Evolutionary conservation across 306 rosid genomes (phyloP).

Genomic region (Quercus berberidifolia): DNA sequence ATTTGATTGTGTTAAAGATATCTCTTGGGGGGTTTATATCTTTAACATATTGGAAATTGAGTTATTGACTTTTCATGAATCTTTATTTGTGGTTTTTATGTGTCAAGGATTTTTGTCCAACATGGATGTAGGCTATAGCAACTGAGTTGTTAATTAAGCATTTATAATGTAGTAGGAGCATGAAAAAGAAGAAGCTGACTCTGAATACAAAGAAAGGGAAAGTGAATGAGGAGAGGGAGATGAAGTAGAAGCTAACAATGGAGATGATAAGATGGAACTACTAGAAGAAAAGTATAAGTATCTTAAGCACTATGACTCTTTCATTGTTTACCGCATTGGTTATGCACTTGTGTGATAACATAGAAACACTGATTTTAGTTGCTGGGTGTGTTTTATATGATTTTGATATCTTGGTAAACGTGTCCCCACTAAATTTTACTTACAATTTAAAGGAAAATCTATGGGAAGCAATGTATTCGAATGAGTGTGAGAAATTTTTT

Average conservation of each 20-base stretch:
- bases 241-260: slow-evolving; percentile 3
- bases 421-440: not conserved
- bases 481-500: no score
- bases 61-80: no score
- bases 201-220: no score
- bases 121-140: no score
- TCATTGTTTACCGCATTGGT: not conserved
- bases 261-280: slow-evolving; percentile 64
- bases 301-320: slow-evolving; percentile 54
- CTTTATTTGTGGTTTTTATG: no score
- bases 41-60: no score
- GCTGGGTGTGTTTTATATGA: slow-evolving; percentile 6
- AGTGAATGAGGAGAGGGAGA: not conserved
- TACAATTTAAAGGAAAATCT: not conserved
- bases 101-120: no score
- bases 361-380: slow-evolving; percentile 2
- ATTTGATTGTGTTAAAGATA: no score
- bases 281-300: slow-evolving; percentile 60
- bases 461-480: not conserved
- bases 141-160: slow-evolving; percentile 1
- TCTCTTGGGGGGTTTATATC: no score
- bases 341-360: not conserved
- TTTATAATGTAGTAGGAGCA: slow-evolving; percentile 30
- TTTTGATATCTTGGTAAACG: slow-evolving; percentile 2
- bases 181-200: slow-evolving; percentile 21